A percentile compares a stretch with the other conserved stretches of the same genome.
Evolutionary conservation across 2,329 filamentous ascomycete species (phyloP).

Genomic region (Penicillium hesseltinei): DNA sequence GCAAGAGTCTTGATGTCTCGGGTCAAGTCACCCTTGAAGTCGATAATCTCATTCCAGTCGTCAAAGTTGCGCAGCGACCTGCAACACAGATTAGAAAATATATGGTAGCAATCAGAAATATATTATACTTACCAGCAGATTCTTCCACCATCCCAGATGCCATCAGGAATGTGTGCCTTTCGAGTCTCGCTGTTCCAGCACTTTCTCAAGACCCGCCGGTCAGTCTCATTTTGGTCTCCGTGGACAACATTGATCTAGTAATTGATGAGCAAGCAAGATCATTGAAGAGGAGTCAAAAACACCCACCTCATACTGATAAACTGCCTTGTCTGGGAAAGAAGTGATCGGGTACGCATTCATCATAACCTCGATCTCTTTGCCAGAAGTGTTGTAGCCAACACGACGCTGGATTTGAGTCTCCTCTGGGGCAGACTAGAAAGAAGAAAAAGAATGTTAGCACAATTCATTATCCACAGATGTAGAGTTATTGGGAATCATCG

Average conservation of each 20-base stretch:
- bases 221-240: slow-evolving; percentile 60
- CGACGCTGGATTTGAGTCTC: slow-evolving; percentile 1
- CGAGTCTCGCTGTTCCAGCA: slow-evolving; percentile 65
- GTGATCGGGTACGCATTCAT: slow-evolving; percentile 76
- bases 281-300: background rate
- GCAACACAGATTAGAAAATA: slow-evolving; percentile 12
- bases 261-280: slow-evolving; percentile 13
- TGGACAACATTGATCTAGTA: slow-evolving; percentile 65
- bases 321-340: slow-evolving; percentile 57
- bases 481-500: background rate
- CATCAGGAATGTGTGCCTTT: slow-evolving; percentile 29
- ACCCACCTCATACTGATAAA: slow-evolving; percentile 85
- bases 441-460: background rate
- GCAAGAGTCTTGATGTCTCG: slow-evolving; percentile 46
- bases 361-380: slow-evolving; percentile 54
- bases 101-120: slow-evolving; percentile 35
- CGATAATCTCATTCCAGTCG: slow-evolving; percentile 57
- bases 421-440: background rate
- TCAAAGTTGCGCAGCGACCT: slow-evolving; percentile 40
- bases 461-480: background rate
- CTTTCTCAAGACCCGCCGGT: slow-evolving; percentile 61
- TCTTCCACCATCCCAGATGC: slow-evolving; percentile 77
- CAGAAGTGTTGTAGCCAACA: slow-evolving; percentile 54
- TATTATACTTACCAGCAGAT: slow-evolving; percentile 69
- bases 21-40: slow-evolving; percentile 68